These are phyloP conservation scores for Royoungia palumana DNA, from an alignment of 768 basidiomycete species.

Conservation along the genomic window DNA sequence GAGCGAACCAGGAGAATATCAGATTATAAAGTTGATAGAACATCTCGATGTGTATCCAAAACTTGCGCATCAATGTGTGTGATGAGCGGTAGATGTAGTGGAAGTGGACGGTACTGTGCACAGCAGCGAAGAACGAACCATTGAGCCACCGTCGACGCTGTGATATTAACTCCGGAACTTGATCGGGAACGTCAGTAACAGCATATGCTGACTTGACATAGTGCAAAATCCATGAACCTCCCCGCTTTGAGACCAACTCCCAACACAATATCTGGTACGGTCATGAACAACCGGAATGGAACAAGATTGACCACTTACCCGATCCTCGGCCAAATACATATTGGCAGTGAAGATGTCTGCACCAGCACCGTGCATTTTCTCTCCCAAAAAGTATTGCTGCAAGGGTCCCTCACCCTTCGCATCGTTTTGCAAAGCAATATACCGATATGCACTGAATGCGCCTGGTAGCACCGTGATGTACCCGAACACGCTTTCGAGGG, in stretches of 20 bases:
- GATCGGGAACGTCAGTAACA: conserved; percentile 90
- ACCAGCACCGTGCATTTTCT: conserved; percentile 86
- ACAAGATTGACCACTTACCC: conserved; percentile 37
- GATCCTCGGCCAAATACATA: conserved; percentile 94
- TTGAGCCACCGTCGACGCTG: conserved; percentile 97
- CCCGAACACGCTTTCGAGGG: conserved; percentile 85
- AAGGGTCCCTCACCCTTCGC: conserved; percentile 77
- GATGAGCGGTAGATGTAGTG: conserved; percentile 92
- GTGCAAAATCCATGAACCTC: conserved; percentile 87
- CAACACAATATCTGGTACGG: conserved; percentile 79
- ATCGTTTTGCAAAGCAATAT: conserved; percentile 91
- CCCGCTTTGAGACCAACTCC: conserved; percentile 95
- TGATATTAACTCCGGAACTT: conserved; percentile 91
- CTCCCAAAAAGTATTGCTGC: conserved; percentile 96
- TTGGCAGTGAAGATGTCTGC: conserved; percentile 94
- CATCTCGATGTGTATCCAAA: conserved; percentile 94
- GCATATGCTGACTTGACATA: conserved; percentile 96
- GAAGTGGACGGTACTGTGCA: conserved; percentile 91
- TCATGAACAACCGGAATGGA: conserved; percentile 2
- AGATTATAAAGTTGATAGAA: conserved; percentile 88
- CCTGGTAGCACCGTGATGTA: conserved; percentile 94
- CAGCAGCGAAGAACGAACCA: conserved; percentile 96
- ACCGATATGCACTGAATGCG: conserved; percentile 88
- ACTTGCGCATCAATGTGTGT: conserved; percentile 77
- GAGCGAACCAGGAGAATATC: conserved; percentile 88